phyloP scores from a whole-genome alignment of 1,284 basidiomycete genomes.

The Paramarasmius palmivorus region DNA sequence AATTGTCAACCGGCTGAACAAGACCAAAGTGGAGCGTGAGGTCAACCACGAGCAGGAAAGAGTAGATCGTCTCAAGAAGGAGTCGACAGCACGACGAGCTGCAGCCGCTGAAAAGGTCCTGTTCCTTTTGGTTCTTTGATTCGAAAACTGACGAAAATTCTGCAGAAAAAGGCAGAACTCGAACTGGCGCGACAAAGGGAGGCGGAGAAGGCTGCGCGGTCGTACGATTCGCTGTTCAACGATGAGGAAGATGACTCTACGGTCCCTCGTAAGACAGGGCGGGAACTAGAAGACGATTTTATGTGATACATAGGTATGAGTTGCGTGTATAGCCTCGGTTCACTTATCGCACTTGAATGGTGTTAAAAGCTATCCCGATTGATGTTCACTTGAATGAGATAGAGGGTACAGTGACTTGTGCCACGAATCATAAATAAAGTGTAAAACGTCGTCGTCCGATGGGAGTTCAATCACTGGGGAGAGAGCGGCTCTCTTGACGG shows the following conservation, averaged over 20 bases:
- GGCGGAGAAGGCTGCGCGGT: slow-evolving; percentile 76
- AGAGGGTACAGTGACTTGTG: too few relatives aligned
- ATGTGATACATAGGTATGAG: slow-evolving; percentile 7
- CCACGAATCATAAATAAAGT: too few relatives aligned
- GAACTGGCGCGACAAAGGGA: slow-evolving; percentile 68
- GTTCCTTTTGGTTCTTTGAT: not conserved
- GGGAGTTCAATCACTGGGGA: too few relatives aligned
- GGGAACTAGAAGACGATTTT: slow-evolving; percentile 16
- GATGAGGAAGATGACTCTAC: slow-evolving; percentile 41
- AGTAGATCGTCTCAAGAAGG: slow-evolving; percentile 79
- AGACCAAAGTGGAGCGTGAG: slow-evolving; percentile 83
- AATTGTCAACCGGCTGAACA: slow-evolving; percentile 93
- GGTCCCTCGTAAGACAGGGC: slow-evolving; percentile 46
- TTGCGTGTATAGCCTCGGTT: too few relatives aligned
- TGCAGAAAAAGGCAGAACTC: slow-evolving; percentile 71
- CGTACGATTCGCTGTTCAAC: slow-evolving; percentile 72
- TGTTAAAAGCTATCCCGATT: not conserved
- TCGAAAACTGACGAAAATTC: too few relatives aligned
- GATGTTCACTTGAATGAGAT: too few relatives aligned
- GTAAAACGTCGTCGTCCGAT: too few relatives aligned
- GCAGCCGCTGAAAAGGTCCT: slow-evolving; percentile 14
- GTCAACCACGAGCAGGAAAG: slow-evolving; percentile 93
- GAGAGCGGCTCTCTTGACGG: too few relatives aligned
- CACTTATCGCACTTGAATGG: not conserved
- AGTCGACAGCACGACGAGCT: slow-evolving; percentile 30